A percentile compares a stretch with the other conserved stretches of the same genome.
phyloP scores from a whole-genome alignment of 345 rosid genomes.

The Citrus inodora region DNA sequence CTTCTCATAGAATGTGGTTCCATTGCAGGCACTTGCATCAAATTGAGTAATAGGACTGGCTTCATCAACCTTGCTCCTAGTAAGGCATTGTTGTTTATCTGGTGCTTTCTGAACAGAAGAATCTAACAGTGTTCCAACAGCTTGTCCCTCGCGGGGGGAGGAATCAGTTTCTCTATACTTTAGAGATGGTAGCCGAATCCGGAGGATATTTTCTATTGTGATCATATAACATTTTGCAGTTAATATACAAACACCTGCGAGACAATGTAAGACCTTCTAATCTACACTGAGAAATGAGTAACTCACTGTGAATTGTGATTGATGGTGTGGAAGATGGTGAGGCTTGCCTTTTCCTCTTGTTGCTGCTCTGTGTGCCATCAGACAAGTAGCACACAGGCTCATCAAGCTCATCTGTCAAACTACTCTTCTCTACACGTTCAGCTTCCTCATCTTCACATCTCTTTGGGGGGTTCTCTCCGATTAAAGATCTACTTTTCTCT shows the following conservation, averaged over 20 bases:
- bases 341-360: conserved; percentile 28
- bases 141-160: not conserved
- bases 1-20: not conserved
- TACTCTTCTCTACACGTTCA: conserved; percentile 49
- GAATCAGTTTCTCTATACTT: conserved; percentile 16
- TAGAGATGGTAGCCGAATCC: conserved; percentile 41
- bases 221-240: conserved; percentile 15
- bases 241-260: not conserved
- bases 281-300: not conserved
- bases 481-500: not conserved
- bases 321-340: conserved; percentile 1
- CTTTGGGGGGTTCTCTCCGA: not conserved
- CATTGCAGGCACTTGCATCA: not conserved
- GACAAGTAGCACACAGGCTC: conserved; percentile 42
- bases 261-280: not conserved
- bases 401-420: conserved; percentile 59
- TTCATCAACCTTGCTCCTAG: not conserved
- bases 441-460: conserved; percentile 25
- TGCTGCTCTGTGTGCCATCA: conserved; percentile 43
- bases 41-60: not conserved
- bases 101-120: not conserved
- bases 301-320: conserved; percentile 31
- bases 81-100: not conserved
- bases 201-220: conserved; percentile 37
- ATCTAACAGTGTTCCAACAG: conserved; percentile 14